These are phyloP conservation scores for Fonsecaea nubica DNA, from an alignment of 2,329 filamentous ascomycete species.

Conservation along the genomic window DNA sequence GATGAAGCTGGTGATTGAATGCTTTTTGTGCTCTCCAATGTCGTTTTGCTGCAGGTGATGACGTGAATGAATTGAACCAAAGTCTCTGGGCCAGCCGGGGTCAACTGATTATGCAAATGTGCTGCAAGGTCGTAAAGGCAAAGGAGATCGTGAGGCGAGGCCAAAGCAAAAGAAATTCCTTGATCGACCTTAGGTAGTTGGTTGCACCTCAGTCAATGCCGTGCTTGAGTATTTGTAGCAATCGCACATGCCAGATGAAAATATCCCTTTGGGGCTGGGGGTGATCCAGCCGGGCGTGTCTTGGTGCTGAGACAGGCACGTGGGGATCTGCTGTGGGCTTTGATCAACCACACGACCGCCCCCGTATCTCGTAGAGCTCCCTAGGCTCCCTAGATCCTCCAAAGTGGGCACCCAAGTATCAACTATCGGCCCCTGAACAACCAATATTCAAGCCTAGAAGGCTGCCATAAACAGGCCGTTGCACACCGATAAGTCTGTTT, in stretches of 20 bases:
- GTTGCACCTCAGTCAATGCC: neutral
- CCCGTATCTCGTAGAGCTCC: neutral
- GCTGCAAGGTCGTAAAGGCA: neutral
- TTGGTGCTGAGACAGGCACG: slow-evolving; percentile 33
- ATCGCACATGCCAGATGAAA: slow-evolving; percentile 4
- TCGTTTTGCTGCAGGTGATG: neutral
- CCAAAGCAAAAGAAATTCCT: slow-evolving; percentile 8
- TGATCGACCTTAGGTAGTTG: neutral
- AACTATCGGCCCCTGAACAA: slow-evolving; percentile 22
- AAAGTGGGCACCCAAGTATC: slow-evolving; percentile 8
- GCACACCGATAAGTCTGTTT: neutral
- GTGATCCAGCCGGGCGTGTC: neutral
- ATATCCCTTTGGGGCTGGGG: neutral
- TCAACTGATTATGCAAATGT: slow-evolving; percentile 14
- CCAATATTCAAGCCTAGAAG: slow-evolving; percentile 7
- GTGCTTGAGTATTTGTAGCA: slow-evolving; percentile 13
- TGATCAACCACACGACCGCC: slow-evolving; percentile 20
- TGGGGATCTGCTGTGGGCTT: slow-evolving; percentile 25
- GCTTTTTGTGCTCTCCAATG: neutral
- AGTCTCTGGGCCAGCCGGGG: slow-evolving; percentile 12
- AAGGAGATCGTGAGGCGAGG: neutral
- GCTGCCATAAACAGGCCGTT: slow-evolving; percentile 11
- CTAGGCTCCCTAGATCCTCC: slow-evolving; percentile 6
- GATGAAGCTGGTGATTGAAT: neutral
- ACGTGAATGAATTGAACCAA: neutral